A percentile compares a stretch with the other conserved stretches of the same genome.
These are phyloP conservation scores for Trichoderma gracile DNA, from an alignment of 2,329 filamentous ascomycete species.

Conservation along the genomic window DNA sequence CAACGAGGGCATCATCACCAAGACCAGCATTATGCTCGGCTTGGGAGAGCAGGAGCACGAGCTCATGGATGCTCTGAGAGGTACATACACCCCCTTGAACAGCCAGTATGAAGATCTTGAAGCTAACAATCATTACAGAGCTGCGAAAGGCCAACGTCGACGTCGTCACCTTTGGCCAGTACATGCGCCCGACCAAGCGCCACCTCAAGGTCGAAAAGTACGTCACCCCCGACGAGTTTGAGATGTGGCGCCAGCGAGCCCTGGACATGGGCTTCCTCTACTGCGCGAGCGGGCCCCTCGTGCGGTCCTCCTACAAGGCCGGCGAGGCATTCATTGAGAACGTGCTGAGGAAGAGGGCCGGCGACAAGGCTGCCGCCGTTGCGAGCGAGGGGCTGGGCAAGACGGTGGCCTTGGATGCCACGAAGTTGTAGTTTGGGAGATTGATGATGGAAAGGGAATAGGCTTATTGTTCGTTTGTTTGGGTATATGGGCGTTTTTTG, in stretches of 20 bases:
- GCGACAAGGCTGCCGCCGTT: slow-evolving; percentile 41
- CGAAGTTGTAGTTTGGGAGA: slow-evolving; percentile 5
- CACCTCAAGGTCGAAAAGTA: slow-evolving; percentile 98
- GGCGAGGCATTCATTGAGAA: slow-evolving; percentile 99
- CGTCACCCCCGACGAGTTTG: slow-evolving; percentile 86
- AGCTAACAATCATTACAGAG: slow-evolving; percentile 45
- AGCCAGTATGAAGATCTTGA: too few relatives aligned
- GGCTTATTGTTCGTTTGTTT: background rate
- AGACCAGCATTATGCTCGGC: slow-evolving; percentile 96
- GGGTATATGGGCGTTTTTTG: slow-evolving; percentile 9
- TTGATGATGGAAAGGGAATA: background rate
- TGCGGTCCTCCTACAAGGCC: slow-evolving; percentile 95
- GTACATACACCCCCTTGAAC: slow-evolving; percentile 49
- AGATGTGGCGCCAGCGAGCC: slow-evolving; percentile 85
- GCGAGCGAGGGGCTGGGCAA: slow-evolving; percentile 41
- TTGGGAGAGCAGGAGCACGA: slow-evolving; percentile 90
- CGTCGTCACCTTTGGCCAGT: slow-evolving; percentile 98
- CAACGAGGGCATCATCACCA: slow-evolving; percentile 80
- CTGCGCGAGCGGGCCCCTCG: slow-evolving; percentile 88
- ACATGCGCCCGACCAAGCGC: slow-evolving; percentile 97
- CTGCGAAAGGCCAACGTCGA: slow-evolving; percentile 81
- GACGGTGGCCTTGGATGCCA: slow-evolving; percentile 43
- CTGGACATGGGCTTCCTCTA: slow-evolving; percentile 96
- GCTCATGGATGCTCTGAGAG: slow-evolving; percentile 73
- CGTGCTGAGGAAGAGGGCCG: slow-evolving; percentile 79